Conservation (phyloP, 176 grass and related monocot species). For the Phragmites australis region DNA sequence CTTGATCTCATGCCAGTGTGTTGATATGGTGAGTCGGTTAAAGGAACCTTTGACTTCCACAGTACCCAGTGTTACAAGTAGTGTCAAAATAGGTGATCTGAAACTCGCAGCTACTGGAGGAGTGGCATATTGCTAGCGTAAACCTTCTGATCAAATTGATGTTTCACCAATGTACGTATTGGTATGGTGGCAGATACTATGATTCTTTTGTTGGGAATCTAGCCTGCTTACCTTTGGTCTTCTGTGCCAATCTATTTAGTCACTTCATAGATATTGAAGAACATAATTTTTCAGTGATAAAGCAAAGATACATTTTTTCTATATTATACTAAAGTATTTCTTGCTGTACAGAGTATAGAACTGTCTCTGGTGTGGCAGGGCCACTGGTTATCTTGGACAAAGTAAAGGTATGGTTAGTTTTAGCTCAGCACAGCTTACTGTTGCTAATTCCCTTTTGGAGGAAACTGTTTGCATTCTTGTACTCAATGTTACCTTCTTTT, state of each 20-base stretch:
- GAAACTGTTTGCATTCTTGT: background rate
- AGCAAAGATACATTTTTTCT: background rate
- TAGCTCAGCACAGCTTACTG: background rate
- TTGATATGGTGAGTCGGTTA: background rate
- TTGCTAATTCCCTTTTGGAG: background rate
- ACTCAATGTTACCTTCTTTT: conserved; percentile 4
- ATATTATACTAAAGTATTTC: conserved; percentile 7
- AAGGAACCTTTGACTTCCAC: background rate
- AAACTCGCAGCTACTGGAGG: background rate
- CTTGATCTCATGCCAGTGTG: background rate
- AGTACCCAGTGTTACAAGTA: background rate
- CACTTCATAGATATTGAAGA: background rate
- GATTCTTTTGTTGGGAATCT: background rate
- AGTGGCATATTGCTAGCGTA: background rate
- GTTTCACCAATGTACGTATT: background rate
- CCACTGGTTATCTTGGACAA: conserved; percentile 98
- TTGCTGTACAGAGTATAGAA: conserved; percentile 81
- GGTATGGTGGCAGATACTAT: background rate
- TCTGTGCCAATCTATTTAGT: background rate
- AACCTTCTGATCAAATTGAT: background rate
- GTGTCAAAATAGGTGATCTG: background rate
- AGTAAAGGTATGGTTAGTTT: conserved; percentile 72
- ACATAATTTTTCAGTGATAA: background rate
- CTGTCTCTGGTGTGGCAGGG: conserved; percentile 94
- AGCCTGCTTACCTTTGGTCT: background rate